A percentile compares a stretch with the other conserved stretches of the same genome.
Evolutionary conservation across 2,329 filamentous ascomycete species (phyloP).

Genomic region (Aspergillus ochraceus): DNA sequence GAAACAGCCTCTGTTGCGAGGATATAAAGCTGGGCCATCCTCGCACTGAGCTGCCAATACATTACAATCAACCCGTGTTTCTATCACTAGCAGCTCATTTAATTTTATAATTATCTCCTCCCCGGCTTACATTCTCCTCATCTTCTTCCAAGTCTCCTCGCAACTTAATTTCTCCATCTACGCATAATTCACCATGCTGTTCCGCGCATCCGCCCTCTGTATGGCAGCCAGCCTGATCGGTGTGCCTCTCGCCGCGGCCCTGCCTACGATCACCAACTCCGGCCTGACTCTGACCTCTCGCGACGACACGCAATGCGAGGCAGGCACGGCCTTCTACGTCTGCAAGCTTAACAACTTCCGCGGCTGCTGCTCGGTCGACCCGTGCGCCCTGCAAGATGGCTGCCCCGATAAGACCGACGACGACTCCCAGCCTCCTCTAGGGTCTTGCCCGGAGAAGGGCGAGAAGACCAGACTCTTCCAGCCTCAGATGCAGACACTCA

Average conservation of each 20-base stretch:
- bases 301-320: constrained; percentile 5
- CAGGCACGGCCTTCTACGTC: constrained; percentile 3
- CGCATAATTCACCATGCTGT: not conserved
- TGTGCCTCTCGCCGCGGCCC: constrained; percentile 1
- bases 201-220: not conserved
- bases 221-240: not conserved
- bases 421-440: not conserved
- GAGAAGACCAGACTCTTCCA: constrained; percentile 2
- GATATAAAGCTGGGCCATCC: not conserved
- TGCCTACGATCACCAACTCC: not conserved
- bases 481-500: constrained; percentile 3
- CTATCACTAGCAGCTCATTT: not conserved
- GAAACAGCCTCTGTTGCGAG: not conserved
- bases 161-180: not conserved
- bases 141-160: not conserved
- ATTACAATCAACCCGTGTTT: not conserved
- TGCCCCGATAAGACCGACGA: constrained; percentile 1
- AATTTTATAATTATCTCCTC: not conserved
- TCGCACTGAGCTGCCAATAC: not conserved
- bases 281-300: not conserved
- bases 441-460: not conserved
- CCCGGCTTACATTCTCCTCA: not conserved
- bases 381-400: constrained; percentile 1
- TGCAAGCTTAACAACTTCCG: constrained; percentile 8
- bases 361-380: constrained; percentile 10